These are phyloP conservation scores for Leucocoprinus sp. DNA, from an alignment of 768 basidiomycete species.

Conservation along the genomic window DNA sequence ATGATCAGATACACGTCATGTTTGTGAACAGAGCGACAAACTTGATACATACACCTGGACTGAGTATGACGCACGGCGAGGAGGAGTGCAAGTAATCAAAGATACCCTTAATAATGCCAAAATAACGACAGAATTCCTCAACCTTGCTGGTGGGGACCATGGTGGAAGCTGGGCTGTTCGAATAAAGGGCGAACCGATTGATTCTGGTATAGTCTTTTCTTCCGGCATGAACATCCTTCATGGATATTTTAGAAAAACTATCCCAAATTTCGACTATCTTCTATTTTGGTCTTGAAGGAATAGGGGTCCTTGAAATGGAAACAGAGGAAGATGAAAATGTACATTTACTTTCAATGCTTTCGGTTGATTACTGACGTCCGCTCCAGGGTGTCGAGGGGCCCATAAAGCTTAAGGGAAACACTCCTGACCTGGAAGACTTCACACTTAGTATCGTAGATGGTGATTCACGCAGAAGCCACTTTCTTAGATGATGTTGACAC, in stretches of 20 bases:
- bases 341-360: conserved; percentile 17
- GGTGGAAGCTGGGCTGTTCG: conserved; percentile 88
- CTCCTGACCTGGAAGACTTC: conserved; percentile 80
- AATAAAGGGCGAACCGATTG: conserved; percentile 73
- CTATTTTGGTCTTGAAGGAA: conserved; percentile 82
- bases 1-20: conserved; percentile 63
- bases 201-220: conserved; percentile 37
- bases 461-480: conserved; percentile 19
- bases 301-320: conserved; percentile 76
- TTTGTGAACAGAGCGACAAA: conserved; percentile 82
- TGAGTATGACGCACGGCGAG: conserved; percentile 77
- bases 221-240: not conserved
- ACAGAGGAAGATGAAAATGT: conserved; percentile 72
- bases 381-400: conserved; percentile 68
- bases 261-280: conserved; percentile 75
- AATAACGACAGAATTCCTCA: conserved; percentile 79
- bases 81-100: conserved; percentile 76
- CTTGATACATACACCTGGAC: conserved; percentile 83
- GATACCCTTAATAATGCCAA: conserved; percentile 80
- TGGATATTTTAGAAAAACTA: conserved; percentile 26
- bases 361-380: not conserved
- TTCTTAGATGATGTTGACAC: not conserved
- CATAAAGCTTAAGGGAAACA: conserved; percentile 61
- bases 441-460: conserved; percentile 73
- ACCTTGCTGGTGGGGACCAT: conserved; percentile 72